Conservation (phyloP, 208 protist species). For the Lotmaria passim region DNA sequence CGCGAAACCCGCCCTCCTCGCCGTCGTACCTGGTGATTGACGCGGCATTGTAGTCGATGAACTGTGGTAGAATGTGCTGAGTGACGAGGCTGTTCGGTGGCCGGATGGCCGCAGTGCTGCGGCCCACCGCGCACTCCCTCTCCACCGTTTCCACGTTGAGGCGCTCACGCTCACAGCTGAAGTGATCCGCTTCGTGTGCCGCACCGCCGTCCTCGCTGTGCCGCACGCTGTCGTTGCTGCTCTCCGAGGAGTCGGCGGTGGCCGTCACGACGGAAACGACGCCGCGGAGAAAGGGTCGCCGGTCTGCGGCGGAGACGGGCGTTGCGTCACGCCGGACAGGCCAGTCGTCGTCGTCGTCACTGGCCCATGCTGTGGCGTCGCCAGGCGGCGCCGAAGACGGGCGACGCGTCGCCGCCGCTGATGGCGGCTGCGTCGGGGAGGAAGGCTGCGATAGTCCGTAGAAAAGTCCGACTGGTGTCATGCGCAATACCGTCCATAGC, state of each 20-base stretch:
- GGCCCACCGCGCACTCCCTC: slow-evolving; percentile 2
- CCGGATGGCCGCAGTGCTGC: neutral
- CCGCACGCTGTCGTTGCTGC: slow-evolving; percentile 4
- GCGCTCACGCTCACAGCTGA: slow-evolving; percentile 5
- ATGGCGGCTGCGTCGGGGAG: neutral
- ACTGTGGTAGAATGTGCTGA: slow-evolving; percentile 5
- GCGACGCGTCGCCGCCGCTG: neutral
- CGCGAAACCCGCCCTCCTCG: neutral
- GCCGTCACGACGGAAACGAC: slow-evolving; percentile 4
- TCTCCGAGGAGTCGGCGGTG: slow-evolving; percentile 13
- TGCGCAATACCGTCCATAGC: slow-evolving; percentile 7
- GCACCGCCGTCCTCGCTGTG: slow-evolving; percentile 9
- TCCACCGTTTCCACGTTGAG: neutral
- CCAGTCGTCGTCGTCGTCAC: neutral
- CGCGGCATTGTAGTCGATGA: slow-evolving; percentile 8
- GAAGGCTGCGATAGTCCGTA: neutral
- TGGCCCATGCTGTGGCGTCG: neutral
- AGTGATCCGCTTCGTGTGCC: neutral
- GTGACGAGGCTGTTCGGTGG: neutral
- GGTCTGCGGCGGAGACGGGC: neutral
- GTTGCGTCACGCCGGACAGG: neutral
- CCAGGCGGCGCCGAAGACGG: neutral
- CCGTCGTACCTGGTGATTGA: neutral
- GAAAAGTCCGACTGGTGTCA: neutral
- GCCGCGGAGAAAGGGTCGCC: neutral